Percentiles rank a stretch among this genome's conserved stretches.
These are phyloP conservation scores for Penicillium sp. DNA, from an alignment of 2,329 filamentous ascomycete species.

Conservation along the genomic window DNA sequence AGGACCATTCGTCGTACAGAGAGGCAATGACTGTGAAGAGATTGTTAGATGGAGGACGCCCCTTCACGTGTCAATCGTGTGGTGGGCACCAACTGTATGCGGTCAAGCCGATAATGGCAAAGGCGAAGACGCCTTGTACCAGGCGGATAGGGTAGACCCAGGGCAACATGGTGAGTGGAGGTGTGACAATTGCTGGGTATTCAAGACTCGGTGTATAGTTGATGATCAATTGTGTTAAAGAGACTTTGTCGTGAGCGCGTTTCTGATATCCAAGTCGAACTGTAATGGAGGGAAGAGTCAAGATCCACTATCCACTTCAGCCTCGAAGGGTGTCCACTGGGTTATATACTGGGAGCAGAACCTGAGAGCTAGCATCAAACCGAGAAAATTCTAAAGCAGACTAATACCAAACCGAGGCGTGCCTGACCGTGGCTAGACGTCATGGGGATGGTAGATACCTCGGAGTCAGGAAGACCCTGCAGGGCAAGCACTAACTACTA, in stretches of 20 bases:
- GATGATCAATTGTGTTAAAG: background rate
- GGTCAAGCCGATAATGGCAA: constrained; percentile 26
- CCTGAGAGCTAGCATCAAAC: background rate
- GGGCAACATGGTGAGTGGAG: constrained; percentile 19
- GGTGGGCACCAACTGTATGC: constrained; percentile 21
- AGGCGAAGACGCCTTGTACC: constrained; percentile 22
- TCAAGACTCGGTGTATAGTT: background rate
- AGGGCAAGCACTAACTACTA: constrained; percentile 3
- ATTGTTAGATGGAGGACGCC: background rate
- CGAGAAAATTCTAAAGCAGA: background rate
- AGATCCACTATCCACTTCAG: constrained; percentile 21
- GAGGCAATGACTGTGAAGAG: constrained; percentile 20
- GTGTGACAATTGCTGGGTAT: background rate
- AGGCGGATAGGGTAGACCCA: constrained; percentile 29
- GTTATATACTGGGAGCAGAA: constrained; percentile 7
- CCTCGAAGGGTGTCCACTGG: constrained; percentile 7
- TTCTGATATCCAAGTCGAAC: background rate
- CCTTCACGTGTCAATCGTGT: background rate
- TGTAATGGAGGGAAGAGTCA: constrained; percentile 3
- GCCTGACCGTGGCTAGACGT: constrained; percentile 12
- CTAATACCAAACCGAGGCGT: constrained; percentile 12
- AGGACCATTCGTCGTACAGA: constrained; percentile 25
- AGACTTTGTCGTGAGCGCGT: background rate
- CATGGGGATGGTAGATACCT: constrained; percentile 5
- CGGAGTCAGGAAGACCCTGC: constrained; percentile 13